Percentiles rank a stretch among this genome's conserved stretches.
These are phyloP conservation scores for Choiromyces venosus DNA, from an alignment of 495 filamentous ascomycete species.

Conservation along the genomic window DNA sequence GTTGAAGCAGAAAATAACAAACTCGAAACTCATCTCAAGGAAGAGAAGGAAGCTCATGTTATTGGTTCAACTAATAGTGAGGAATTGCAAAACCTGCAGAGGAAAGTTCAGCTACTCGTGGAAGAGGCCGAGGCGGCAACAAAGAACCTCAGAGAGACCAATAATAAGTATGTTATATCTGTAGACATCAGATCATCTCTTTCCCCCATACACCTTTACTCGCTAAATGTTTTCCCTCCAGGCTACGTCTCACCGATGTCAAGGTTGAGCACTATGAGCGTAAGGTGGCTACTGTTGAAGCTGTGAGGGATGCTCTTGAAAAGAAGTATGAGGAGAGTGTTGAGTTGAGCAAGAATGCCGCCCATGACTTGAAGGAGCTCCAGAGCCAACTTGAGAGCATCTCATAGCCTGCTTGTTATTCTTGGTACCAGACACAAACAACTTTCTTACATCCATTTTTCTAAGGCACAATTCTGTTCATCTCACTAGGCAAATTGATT, in stretches of 20 bases:
- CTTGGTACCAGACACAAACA: not conserved
- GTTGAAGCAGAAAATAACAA: slow-evolving; percentile 90
- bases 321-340: slow-evolving; percentile 92
- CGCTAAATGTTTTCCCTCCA: slow-evolving; percentile 43
- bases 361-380: slow-evolving; percentile 90
- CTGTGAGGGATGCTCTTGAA: slow-evolving; percentile 85
- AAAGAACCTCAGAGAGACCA: slow-evolving; percentile 87
- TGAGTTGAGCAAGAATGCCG: slow-evolving; percentile 73
- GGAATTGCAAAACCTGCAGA: slow-evolving; percentile 81
- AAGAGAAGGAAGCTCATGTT: slow-evolving; percentile 70
- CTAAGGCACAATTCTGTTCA: not conserved
- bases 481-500: not conserved
- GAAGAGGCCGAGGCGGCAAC: slow-evolving; percentile 96
- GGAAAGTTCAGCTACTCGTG: slow-evolving; percentile 89
- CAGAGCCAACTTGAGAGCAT: slow-evolving; percentile 84
- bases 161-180: slow-evolving; percentile 76
- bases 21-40: slow-evolving; percentile 67
- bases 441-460: not conserved
- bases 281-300: slow-evolving; percentile 94
- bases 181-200: slow-evolving; percentile 17
- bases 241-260: slow-evolving; percentile 96
- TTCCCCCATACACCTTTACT: slow-evolving; percentile 25
- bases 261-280: slow-evolving; percentile 99
- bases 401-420: slow-evolving; percentile 49
- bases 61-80: slow-evolving; percentile 67